phyloP scores from a whole-genome alignment of 768 basidiomycete species.

The Leccinum arenicola region DNA sequence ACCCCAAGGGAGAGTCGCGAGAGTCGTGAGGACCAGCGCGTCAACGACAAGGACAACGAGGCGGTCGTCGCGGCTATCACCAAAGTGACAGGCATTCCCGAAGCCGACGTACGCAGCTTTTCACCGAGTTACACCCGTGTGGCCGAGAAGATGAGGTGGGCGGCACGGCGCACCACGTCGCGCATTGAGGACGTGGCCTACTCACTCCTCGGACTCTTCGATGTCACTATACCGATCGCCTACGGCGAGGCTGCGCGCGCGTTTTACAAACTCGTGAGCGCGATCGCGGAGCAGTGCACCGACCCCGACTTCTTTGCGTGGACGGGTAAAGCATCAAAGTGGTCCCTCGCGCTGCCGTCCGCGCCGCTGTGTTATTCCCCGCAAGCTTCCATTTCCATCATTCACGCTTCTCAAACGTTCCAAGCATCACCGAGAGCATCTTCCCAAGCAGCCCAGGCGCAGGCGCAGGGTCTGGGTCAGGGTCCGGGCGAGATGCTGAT shows the following conservation, averaged over 20 bases:
- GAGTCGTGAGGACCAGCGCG: slow-evolving; percentile 11
- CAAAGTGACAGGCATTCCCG: slow-evolving; percentile 20
- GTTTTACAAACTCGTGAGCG: slow-evolving; percentile 19
- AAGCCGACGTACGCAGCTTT: slow-evolving; percentile 21
- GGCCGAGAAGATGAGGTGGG: slow-evolving; percentile 26
- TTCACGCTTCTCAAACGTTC: too few species aligned
- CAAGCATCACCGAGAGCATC: too few species aligned
- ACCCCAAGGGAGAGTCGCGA: slow-evolving; percentile 1
- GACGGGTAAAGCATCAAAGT: slow-evolving; percentile 21
- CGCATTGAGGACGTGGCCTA: slow-evolving; percentile 25
- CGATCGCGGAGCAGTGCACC: slow-evolving; percentile 16
- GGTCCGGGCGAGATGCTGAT: slow-evolving; percentile 7
- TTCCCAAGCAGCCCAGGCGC: too few species aligned
- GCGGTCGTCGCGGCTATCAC: slow-evolving; percentile 13
- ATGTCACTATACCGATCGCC: slow-evolving; percentile 19
- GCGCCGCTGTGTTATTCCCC: slow-evolving; percentile 19
- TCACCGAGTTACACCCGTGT: slow-evolving; percentile 17
- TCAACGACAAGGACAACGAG: slow-evolving; percentile 25
- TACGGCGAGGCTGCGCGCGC: slow-evolving; percentile 24
- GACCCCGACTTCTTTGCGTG: slow-evolving; percentile 25
- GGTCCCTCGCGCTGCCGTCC: slow-evolving; percentile 24
- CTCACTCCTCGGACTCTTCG: slow-evolving; percentile 24
- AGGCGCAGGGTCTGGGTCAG: too few species aligned
- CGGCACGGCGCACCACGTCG: slow-evolving; percentile 20
- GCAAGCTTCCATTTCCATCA: neutral